Percentiles rank a stretch among this genome's conserved stretches.
phyloP scores from a whole-genome alignment of 2,329 filamentous ascomycete species.

The Exophiala oligosperma region DNA sequence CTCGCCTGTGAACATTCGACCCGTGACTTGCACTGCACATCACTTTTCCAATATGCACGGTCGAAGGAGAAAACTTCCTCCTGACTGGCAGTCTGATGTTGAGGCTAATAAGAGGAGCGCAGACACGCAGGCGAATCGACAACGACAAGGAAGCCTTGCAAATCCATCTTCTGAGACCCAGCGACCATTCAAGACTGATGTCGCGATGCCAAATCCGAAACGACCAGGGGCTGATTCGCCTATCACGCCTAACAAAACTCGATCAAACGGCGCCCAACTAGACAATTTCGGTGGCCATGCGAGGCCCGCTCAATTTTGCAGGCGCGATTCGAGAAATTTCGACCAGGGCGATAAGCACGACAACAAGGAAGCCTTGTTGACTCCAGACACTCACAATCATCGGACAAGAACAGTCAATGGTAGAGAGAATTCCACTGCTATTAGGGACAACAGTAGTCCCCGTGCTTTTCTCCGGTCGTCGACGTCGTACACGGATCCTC shows the following conservation, averaged over 20 bases:
- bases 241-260: constrained; percentile 6
- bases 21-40: not conserved
- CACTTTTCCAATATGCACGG: not conserved
- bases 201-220: constrained; percentile 3
- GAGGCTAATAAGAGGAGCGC: not conserved
- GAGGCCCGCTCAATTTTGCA: constrained; percentile 1
- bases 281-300: not conserved
- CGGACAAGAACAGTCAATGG: constrained; percentile 4
- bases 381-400: not conserved
- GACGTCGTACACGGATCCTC: constrained; percentile 25
- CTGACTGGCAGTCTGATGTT: not conserved
- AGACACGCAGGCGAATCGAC: constrained; percentile 3
- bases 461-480: constrained; percentile 13
- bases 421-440: constrained; percentile 18
- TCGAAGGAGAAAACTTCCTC: not conserved
- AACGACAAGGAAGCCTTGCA: constrained; percentile 2
- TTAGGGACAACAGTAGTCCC: no score
- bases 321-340: constrained; percentile 8
- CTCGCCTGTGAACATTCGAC: no score
- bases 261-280: not conserved
- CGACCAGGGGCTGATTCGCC: constrained; percentile 7
- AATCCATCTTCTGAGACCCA: not conserved
- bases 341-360: constrained; percentile 11
- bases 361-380: not conserved
- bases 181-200: constrained; percentile 10